phyloP scores from a whole-genome alignment of 2,329 filamentous ascomycete genomes.

The Microdochium bolleyi region DNA sequence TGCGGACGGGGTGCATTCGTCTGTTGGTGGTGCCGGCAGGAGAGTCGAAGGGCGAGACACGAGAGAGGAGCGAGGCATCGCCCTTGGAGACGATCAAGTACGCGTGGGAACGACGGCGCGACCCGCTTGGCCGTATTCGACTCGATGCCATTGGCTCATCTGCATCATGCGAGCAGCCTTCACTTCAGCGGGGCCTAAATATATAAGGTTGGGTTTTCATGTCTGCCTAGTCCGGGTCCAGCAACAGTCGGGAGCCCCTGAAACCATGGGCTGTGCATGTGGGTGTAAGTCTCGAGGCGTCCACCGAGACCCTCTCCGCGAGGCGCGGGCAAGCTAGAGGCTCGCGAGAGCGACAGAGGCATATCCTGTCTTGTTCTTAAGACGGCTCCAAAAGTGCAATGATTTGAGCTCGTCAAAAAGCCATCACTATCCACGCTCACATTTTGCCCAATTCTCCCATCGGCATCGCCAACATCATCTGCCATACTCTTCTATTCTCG shows the following conservation, averaged over 20 bases:
- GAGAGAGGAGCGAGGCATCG: background rate
- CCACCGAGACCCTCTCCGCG: background rate
- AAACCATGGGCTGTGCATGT: background rate
- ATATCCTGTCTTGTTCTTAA: background rate
- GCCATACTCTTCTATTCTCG: background rate
- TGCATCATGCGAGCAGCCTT: background rate
- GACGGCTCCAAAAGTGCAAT: background rate
- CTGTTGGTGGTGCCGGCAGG: background rate
- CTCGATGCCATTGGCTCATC: background rate
- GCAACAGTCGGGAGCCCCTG: background rate
- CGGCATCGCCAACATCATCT: background rate
- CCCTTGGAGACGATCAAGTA: background rate
- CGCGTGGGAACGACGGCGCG: background rate
- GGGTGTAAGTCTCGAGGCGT: background rate
- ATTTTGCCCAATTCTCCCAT: background rate
- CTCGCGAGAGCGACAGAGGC: background rate
- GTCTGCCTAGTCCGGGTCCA: background rate
- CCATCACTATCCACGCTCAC: background rate
- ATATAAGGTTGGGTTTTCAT: background rate
- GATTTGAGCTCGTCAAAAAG: background rate
- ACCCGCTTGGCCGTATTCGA: background rate
- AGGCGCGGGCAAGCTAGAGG: background rate
- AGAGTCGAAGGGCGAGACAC: background rate
- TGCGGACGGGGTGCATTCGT: background rate
- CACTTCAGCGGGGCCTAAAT: background rate